Conservation (phyloP, 768 basidiomycete genomes). For the Jaapia argillacea region DNA sequence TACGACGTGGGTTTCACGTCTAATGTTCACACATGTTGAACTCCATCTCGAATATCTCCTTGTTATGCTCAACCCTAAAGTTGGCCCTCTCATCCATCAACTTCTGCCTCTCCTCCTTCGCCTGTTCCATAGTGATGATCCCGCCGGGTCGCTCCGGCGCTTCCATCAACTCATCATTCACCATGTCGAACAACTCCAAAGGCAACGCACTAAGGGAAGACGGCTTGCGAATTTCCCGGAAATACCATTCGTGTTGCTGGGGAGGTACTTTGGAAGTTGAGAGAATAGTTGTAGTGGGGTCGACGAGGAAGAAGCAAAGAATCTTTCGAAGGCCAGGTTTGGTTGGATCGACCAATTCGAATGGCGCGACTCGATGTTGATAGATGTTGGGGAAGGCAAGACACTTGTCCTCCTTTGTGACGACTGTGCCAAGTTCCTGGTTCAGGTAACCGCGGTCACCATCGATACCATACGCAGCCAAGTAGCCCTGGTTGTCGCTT, state of each 20-base stretch:
- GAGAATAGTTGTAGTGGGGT: too few relatives aligned
- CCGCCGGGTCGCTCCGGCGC: too few relatives aligned
- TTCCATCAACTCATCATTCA: too few relatives aligned
- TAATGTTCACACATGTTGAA: too few relatives aligned
- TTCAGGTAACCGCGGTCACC: slow-evolving; percentile 9
- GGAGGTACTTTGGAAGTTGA: too few relatives aligned
- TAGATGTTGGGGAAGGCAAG: slow-evolving; percentile 21
- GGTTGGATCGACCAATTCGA: slow-evolving; percentile 21
- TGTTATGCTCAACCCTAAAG: too few relatives aligned
- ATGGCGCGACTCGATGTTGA: slow-evolving; percentile 27
- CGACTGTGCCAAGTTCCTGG: too few relatives aligned
- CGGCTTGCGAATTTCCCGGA: slow-evolving; percentile 1
- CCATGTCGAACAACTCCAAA: slow-evolving; percentile 18
- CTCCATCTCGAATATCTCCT: too few relatives aligned
- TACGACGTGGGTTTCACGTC: too few relatives aligned
- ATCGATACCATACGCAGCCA: not conserved
- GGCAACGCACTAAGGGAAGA: slow-evolving; percentile 11
- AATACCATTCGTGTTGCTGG: slow-evolving; percentile 11
- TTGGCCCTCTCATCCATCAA: too few relatives aligned
- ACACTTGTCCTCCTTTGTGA: slow-evolving; percentile 20
- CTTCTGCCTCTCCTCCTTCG: too few relatives aligned
- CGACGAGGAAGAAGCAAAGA: slow-evolving; percentile 30
- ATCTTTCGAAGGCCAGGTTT: slow-evolving; percentile 31
- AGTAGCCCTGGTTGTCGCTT: not conserved
- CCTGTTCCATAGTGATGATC: too few relatives aligned